Evolutionary conservation across 2,329 filamentous ascomycete genomes (phyloP).

Genomic region (Hymenoscyphus linearis): DNA sequence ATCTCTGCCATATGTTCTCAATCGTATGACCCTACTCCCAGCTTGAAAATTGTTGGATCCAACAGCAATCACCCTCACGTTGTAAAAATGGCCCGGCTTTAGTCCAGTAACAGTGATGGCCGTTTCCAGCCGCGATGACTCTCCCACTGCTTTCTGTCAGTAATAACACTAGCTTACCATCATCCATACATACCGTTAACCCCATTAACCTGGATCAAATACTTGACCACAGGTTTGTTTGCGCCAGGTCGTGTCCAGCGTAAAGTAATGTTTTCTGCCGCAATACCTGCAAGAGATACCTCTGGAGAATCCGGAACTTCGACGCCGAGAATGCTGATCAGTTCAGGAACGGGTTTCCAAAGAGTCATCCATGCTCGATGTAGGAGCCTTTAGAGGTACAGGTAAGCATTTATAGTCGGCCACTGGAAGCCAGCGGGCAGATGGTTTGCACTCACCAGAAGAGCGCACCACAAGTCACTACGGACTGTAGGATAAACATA

Average conservation of each 20-base stretch:
- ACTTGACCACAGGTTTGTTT: conserved; percentile 65
- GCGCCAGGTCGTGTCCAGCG: conserved; percentile 77
- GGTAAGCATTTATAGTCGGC: conserved; percentile 13
- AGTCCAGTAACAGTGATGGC: conserved; percentile 89
- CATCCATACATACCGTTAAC: conserved; percentile 62
- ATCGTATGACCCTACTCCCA: conserved; percentile 75
- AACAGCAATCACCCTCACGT: conserved; percentile 86
- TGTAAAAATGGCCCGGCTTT: conserved; percentile 83
- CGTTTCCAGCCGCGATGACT: conserved; percentile 73
- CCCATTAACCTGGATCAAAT: conserved; percentile 89
- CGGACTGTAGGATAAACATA: conserved; percentile 32
- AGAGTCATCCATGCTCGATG: conserved; percentile 84
- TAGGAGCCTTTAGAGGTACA: conserved; percentile 56
- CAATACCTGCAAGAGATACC: conserved; percentile 86
- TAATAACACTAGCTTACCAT: background rate
- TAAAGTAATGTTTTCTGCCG: conserved; percentile 77
- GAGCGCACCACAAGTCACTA: conserved; percentile 30
- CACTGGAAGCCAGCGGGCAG: background rate
- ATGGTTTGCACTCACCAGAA: conserved; percentile 26
- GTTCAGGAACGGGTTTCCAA: conserved; percentile 82
- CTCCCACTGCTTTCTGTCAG: conserved; percentile 58
- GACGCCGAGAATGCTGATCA: conserved; percentile 86
- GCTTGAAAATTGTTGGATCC: conserved; percentile 91
- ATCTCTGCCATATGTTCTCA: conserved; percentile 68
- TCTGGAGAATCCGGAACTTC: conserved; percentile 88